A percentile compares a stretch with the other conserved stretches of the same genome.
Evolutionary conservation across 2,329 filamentous ascomycete genomes (phyloP).

Genomic region (Pleochaeta shiraiana): DNA sequence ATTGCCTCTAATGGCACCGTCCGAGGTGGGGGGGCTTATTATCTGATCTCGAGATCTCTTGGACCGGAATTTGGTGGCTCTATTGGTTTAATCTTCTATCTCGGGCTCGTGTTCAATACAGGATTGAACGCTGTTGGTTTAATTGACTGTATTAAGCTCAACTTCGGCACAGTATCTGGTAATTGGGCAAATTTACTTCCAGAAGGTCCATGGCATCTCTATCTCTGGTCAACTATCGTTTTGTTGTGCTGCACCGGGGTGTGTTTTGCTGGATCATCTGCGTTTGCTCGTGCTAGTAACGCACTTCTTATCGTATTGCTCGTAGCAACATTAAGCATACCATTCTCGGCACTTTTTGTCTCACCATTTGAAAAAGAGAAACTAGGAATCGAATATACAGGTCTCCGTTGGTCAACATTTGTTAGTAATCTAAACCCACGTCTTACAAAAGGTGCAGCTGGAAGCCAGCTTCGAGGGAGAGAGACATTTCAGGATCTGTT

Average conservation of each 20-base stretch:
- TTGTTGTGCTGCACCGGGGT: conserved; percentile 50
- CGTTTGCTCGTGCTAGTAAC: conserved; percentile 65
- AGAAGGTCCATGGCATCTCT: conserved; percentile 54
- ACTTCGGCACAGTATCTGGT: conserved; percentile 38
- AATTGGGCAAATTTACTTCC: conserved; percentile 38
- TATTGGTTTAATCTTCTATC: conserved; percentile 71
- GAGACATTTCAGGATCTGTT: conserved; percentile 65
- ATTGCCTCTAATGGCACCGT: conserved; percentile 84
- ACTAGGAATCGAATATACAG: conserved; percentile 54
- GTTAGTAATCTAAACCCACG: conserved; percentile 49
- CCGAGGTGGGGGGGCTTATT: conserved; percentile 71
- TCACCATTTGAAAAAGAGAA: conserved; percentile 41
- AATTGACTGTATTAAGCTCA: conserved; percentile 60
- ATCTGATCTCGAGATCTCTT: conserved; percentile 65
- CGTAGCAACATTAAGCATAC: conserved; percentile 59
- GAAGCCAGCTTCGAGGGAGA: conserved; percentile 36
- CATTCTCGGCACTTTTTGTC: conserved; percentile 48
- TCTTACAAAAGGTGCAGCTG: conserved; percentile 38
- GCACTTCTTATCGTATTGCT: conserved; percentile 48
- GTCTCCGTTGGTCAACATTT: conserved; percentile 47
- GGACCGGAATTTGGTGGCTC: conserved; percentile 79
- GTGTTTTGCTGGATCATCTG: conserved; percentile 57
- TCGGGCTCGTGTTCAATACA: conserved; percentile 77
- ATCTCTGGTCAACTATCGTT: conserved; percentile 51
- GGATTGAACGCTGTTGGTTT: conserved; percentile 74